Base-by-base conservation (phyloP, 768 basidiomycete species). In the Mycena venus region DNA sequence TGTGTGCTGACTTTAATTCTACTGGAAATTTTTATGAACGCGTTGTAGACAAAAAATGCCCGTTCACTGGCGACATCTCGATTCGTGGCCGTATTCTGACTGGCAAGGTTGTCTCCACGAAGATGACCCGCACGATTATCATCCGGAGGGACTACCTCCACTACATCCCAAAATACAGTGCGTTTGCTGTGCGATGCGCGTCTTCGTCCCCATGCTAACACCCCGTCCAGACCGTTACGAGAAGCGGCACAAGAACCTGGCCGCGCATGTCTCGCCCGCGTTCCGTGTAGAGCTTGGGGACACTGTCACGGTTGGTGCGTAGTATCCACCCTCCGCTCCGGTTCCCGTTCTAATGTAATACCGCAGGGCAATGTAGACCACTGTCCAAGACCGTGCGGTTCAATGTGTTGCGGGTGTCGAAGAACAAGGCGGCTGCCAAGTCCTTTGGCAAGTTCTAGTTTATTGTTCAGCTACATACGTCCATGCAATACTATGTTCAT, bases 41-140 rank as follows among this genome's bases (percentile, higher is more conserved):
- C 34, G 31, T 14, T 40, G 38, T 80, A 96, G 98, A 99, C 92
- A 99, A 99, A 91, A 99, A 99, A 88, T 99, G 98, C 89, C 98
- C 98, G 31, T 99, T 99, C 91, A 97, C 96, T 77, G 95, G 98
- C 77, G 89, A 96, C 78, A 88, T 99, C 80, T 99, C 98, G 69
- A 99, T 99, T 84, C 98, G 98, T 83, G 98, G 98, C 68, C 97
- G 98, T 81, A 99, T 99, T 87, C 88, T 99, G 75, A 98, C 97
- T 61, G 98, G 98, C 85, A 96, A 96, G 85, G 98, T 99, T 75
- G 89, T 99, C 74, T 99, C 98, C 65, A 98, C 97, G 58, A 99
- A 99, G 91, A 99, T 99, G 98, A 98, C 94, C 84, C 96, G 98
- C 83, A 99, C 98, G 72, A 91, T 99, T 83, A 92, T 99, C 87